Evolutionary conservation across 148 eudicot genomes (phyloP).

Genomic region (Chenopodium album): DNA sequence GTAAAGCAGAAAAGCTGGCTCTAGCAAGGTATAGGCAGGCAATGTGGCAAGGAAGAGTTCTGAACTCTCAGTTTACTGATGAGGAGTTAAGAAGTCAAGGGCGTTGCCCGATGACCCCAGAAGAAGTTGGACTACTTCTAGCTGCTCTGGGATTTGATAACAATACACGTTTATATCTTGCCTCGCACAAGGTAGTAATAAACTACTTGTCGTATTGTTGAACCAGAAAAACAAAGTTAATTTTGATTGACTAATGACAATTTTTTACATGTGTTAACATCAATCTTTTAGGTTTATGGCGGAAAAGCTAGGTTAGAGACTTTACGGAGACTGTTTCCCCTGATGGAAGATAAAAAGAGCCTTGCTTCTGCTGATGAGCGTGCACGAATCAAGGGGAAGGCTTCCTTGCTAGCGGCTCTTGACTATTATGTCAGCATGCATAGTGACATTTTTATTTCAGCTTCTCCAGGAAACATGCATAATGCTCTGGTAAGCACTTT

Average conservation of each 20-base stretch:
- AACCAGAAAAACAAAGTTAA: neutral
- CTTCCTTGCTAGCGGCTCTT: slow-evolving; percentile 88
- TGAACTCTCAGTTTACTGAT: slow-evolving; percentile 93
- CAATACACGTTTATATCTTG: slow-evolving; percentile 86
- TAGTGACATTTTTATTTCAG: slow-evolving; percentile 94
- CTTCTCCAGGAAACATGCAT: slow-evolving; percentile 99
- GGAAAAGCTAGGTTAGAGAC: slow-evolving; percentile 85
- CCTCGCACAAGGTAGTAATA: slow-evolving; percentile 81
- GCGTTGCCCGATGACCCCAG: slow-evolving; percentile 96
- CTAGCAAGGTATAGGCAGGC: slow-evolving; percentile 84
- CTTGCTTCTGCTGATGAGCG: slow-evolving; percentile 81
- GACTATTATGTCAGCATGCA: slow-evolving; percentile 96
- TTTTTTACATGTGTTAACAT: neutral
- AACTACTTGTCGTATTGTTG: neutral
- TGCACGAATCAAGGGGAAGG: slow-evolving; percentile 78
- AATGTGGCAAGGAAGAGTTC: slow-evolving; percentile 93
- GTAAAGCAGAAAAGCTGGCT: slow-evolving; percentile 89
- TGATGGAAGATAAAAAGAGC: slow-evolving; percentile 91
- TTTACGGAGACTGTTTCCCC: slow-evolving; percentile 64
- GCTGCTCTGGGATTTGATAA: slow-evolving; percentile 95
- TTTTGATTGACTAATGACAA: neutral
- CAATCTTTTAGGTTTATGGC: slow-evolving; percentile 62
- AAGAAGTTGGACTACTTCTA: slow-evolving; percentile 86
- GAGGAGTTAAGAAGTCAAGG: slow-evolving; percentile 92
- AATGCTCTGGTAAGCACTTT: slow-evolving; percentile 79